Conservation (phyloP, 1,284 basidiomycete genomes). For the Puccinia triticina region DNA sequence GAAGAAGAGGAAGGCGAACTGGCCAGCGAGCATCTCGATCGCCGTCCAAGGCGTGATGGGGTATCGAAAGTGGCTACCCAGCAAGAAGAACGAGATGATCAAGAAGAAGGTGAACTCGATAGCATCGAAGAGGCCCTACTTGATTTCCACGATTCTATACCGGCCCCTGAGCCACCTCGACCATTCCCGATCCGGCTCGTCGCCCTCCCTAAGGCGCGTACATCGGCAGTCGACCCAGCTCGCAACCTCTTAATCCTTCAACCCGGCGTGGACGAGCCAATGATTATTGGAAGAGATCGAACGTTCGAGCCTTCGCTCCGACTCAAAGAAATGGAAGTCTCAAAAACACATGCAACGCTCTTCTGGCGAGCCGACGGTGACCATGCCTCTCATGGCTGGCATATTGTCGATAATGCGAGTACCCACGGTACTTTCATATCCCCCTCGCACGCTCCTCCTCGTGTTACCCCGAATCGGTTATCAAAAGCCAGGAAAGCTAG, state of each 20-base stretch:
- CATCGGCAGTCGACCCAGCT: background rate
- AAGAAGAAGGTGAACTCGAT: conserved; percentile 28
- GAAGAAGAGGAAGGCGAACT: conserved; percentile 27
- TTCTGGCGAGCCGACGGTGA: background rate
- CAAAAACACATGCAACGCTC: conserved; percentile 41
- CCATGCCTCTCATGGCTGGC: conserved; percentile 22
- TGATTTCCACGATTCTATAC: conserved; percentile 29
- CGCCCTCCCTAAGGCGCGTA: background rate
- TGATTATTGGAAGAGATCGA: conserved; percentile 41
- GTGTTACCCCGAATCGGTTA: background rate
- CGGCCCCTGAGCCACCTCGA: conserved; percentile 11
- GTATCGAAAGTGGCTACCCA: background rate
- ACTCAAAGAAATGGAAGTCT: conserved; percentile 48
- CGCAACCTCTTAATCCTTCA: conserved; percentile 21
- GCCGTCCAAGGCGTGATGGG: background rate
- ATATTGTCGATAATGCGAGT: conserved; percentile 42
- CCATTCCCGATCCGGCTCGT: conserved; percentile 21
- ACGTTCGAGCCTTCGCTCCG: conserved; percentile 30
- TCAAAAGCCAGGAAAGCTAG: conserved; percentile 36
- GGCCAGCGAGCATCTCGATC: background rate
- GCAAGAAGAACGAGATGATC: background rate
- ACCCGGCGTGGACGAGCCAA: conserved; percentile 27
- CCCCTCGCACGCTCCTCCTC: background rate
- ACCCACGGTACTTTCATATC: conserved; percentile 44
- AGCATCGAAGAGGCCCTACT: conserved; percentile 18